Evolutionary conservation across 2,329 filamentous ascomycete genomes (phyloP).

Genomic region (Calonectria crousiana): DNA sequence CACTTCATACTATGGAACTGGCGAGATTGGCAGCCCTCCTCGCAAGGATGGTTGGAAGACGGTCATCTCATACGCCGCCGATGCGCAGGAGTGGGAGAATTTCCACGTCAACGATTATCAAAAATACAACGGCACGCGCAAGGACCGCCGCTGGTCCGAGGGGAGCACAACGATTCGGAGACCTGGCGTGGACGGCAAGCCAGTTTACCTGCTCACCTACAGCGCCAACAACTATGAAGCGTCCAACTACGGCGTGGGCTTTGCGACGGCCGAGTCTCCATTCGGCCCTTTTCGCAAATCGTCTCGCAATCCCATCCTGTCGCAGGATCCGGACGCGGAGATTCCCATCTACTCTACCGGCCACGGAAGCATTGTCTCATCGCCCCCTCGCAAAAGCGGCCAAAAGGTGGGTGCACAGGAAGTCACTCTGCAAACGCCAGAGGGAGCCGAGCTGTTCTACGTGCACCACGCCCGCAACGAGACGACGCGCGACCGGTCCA

Average conservation of each 20-base stretch:
- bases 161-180: conserved; percentile 49
- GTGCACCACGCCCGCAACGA: conserved; percentile 50
- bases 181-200: conserved; percentile 33
- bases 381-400: conserved; percentile 37
- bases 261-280: conserved; percentile 48
- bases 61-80: conserved; percentile 50
- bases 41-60: conserved; percentile 53
- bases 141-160: conserved; percentile 52
- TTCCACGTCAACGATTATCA: conserved; percentile 51
- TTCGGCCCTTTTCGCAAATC: conserved; percentile 51
- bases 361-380: conserved; percentile 51
- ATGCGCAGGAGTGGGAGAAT: conserved; percentile 52
- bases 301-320: conserved; percentile 46
- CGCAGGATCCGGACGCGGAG: conserved; percentile 43
- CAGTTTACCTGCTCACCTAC: conserved; percentile 44
- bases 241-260: conserved; percentile 53
- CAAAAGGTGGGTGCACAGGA: conserved; percentile 46
- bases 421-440: conserved; percentile 44
- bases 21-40: conserved; percentile 48
- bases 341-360: conserved; percentile 50
- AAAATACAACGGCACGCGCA: conserved; percentile 49
- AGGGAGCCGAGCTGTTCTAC: conserved; percentile 50
- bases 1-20: conserved; percentile 50
- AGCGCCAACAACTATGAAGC: conserved; percentile 51
- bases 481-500: conserved; percentile 42